Evolutionary conservation across 2,329 filamentous ascomycete species (phyloP), one percentile per base, ranked within the genome.

Genomic region (Penicillium hesseltinei): DNA sequence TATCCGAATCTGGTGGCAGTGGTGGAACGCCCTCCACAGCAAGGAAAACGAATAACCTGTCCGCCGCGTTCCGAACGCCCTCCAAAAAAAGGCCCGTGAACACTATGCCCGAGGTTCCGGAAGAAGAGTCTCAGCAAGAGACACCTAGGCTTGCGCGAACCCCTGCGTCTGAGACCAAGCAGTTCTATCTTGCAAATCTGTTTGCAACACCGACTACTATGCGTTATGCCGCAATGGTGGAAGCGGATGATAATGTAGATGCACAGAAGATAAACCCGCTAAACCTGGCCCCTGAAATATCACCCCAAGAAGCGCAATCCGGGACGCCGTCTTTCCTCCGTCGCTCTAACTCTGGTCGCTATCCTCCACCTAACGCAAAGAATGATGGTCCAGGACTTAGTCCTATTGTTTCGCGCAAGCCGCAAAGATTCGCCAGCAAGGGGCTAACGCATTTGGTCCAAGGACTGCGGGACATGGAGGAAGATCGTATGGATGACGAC

Each of bases 191-290:
- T 15, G 74, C 75, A 11, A 75, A 75, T 46, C 71, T 79, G 36
- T 79, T 79, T 56, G 76, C 76, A 13, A 79, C 77, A 0, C 78
- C 78, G 1, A 79, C 75, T 4, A 76, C 76, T 0, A 68, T 74
- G 62, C 73, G 76, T 40, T 80, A 76, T 61, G 71, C 74, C 2
- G 66, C 71, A 5, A 74, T 75, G 62, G 72, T 77, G 7, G 71
- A 75, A 33, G 64, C 69, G 13, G 67, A 71, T 35, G 64, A 73
- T 38, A 47, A 69, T 33, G 43, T 53, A 44, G 36, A 27, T 17
- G 52, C 51, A 15, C 58, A 54, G 23, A 60, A 47, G 9, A 62
- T 44, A 15, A 53, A 27, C 3, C 13, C 51, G 45, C 55, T 58
- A 51, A 31, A 57, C 31, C n/a, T 31, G 1, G 49, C 50, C 4